phyloP scores from a whole-genome alignment of 78 protist genomes.

The Dictyostelium purpureum region DNA sequence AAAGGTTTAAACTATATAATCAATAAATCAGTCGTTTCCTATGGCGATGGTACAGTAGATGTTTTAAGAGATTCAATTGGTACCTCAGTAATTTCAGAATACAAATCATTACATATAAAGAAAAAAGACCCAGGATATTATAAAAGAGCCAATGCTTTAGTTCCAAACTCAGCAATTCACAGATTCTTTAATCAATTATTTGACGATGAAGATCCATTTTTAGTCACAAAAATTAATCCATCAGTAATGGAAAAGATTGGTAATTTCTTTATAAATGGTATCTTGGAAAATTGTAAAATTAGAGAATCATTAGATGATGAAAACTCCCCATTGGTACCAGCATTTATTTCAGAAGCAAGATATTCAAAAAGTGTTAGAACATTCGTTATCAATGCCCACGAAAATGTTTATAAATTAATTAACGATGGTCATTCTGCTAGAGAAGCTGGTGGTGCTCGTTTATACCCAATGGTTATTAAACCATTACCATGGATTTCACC shows the following conservation, averaged over 20 bases:
- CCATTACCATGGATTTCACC: constrained; percentile 64
- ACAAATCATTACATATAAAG: neutral
- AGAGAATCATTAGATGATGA: constrained; percentile 18
- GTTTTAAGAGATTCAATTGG: neutral
- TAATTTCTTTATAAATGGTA: neutral
- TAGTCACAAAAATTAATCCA: too few relatives aligned
- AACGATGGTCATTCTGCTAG: constrained; percentile 20
- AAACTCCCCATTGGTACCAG: neutral
- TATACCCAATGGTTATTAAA: constrained; percentile 57
- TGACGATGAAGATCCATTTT: neutral
- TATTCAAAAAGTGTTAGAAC: neutral
- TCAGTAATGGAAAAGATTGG: neutral
- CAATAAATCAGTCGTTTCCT: neutral
- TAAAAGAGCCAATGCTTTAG: neutral
- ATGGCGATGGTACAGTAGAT: neutral
- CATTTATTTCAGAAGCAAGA: neutral
- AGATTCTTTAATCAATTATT: neutral
- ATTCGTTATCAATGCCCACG: neutral
- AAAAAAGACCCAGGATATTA: neutral
- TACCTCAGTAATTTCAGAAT: constrained; percentile 2
- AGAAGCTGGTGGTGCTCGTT: constrained; percentile 37
- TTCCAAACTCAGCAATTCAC: neutral
- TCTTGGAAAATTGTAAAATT: constrained; percentile 12
- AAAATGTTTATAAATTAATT: neutral
- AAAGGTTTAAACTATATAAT: constrained; percentile 3